A percentile compares a stretch with the other conserved stretches of the same genome.
Evolutionary conservation across 1,284 basidiomycete genomes (phyloP).

Genomic region (Termitomyces sp.): DNA sequence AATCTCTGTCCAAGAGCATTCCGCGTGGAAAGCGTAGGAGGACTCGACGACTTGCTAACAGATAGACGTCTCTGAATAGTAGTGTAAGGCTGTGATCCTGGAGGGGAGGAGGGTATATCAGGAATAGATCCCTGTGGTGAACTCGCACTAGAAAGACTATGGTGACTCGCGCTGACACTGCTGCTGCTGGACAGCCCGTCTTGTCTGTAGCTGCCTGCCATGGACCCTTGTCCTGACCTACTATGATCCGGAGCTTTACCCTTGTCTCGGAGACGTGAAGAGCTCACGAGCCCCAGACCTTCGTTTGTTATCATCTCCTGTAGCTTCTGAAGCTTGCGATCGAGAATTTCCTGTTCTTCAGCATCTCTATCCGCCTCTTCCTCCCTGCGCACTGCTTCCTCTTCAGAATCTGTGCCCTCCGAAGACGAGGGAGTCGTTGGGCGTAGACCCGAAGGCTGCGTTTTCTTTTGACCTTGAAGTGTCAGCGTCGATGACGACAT

Average conservation of each 20-base stretch:
- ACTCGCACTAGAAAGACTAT: constrained; percentile 63
- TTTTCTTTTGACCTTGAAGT: constrained; percentile 45
- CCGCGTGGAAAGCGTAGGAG: constrained; percentile 49
- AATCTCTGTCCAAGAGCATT: constrained; percentile 46
- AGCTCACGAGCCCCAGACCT: constrained; percentile 61
- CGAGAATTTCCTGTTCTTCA: constrained; percentile 65
- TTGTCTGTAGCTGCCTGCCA: constrained; percentile 28
- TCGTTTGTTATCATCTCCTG: constrained; percentile 70
- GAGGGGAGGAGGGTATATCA: constrained; percentile 66
- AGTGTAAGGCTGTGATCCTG: constrained; percentile 40
- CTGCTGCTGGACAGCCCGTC: constrained; percentile 40
- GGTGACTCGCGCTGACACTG: constrained; percentile 44
- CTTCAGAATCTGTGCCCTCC: constrained; percentile 50
- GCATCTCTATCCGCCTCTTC: constrained; percentile 59
- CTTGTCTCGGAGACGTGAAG: constrained; percentile 32
- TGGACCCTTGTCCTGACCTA: constrained; percentile 32
- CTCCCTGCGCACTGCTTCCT: constrained; percentile 51
- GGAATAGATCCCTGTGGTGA: constrained; percentile 74
- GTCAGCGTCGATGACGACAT: constrained; percentile 66
- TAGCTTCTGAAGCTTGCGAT: constrained; percentile 59
- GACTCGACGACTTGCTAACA: constrained; percentile 52
- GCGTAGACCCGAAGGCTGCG: constrained; percentile 28
- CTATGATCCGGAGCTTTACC: constrained; percentile 40
- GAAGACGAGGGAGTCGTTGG: constrained; percentile 46
- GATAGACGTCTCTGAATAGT: constrained; percentile 52